Evolutionary conservation across 139 green algal genomes (phyloP).

Genomic region (Chlorella sorokiniana): DNA sequence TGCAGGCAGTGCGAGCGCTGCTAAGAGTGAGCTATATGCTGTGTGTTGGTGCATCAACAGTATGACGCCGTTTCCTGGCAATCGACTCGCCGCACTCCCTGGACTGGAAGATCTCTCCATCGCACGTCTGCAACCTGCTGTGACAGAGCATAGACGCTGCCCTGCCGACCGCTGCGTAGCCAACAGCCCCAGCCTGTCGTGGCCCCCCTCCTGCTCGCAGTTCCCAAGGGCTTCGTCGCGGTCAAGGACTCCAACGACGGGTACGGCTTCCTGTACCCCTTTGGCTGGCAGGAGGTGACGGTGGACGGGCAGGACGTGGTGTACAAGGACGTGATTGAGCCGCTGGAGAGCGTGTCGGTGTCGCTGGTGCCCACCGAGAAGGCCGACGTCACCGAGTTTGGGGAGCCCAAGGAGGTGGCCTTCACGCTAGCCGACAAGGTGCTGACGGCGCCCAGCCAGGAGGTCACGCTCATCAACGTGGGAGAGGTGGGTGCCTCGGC

Average conservation of each 20-base stretch:
- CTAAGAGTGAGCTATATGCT: conserved; percentile 12
- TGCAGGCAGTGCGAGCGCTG: conserved; percentile 15
- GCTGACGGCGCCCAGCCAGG: conserved; percentile 69
- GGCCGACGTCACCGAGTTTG: conserved; percentile 85
- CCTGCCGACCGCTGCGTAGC: too few species aligned
- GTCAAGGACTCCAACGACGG: conserved; percentile 86
- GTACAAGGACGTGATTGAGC: conserved; percentile 99
- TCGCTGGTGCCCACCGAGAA: conserved; percentile 86
- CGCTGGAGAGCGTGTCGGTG: conserved; percentile 87
- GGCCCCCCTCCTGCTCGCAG: background rate
- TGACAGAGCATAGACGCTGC: too few species aligned
- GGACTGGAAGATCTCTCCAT: too few species aligned
- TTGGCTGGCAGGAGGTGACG: conserved; percentile 89
- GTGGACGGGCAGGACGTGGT: conserved; percentile 90
- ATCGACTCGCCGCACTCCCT: too few species aligned
- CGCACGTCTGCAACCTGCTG: too few species aligned
- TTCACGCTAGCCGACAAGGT: conserved; percentile 54
- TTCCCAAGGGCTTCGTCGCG: conserved; percentile 71
- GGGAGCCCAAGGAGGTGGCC: conserved; percentile 56
- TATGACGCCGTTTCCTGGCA: too few species aligned
- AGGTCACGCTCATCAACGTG: conserved; percentile 76
- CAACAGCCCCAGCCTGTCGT: too few species aligned
- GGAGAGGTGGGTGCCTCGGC: conserved; percentile 51
- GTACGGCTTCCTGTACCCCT: conserved; percentile 97
- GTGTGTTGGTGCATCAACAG: too few species aligned